Evolutionary conservation across 2,329 filamentous ascomycete species (phyloP), one percentile per base, ranked within the genome.

Genomic region (Plenodomus biglobosus): DNA sequence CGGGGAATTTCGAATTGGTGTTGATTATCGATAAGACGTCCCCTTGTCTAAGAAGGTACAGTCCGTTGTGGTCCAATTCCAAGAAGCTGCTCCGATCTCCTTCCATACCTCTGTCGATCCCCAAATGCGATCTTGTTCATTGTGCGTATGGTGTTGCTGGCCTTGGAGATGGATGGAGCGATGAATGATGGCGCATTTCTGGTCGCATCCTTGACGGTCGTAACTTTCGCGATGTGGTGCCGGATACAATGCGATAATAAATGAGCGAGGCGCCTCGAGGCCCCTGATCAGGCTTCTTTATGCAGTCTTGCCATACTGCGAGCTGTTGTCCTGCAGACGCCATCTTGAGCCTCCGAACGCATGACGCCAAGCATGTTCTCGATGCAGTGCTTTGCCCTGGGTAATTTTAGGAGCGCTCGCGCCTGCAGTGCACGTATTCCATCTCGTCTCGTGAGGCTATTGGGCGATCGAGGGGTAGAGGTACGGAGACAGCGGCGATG

Each of bases 391-490:
- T 11, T 11, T 32, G 22, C 27, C 27, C 27, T 11, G 8, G 15
- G 3, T 7, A 11, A 15, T 8, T 15, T 3, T 32, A 3, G 27
- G 13, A 32, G 13, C 24, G 15, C 34, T 19, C 8, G 17, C 35
- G 15, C 15, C 7, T 38, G 20, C 18, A 30, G 37, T 42, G 27
- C 34, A 44, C 8, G n/a, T 24, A 40, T 19, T 39, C 16, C 32
- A 15, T 34, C 24, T 17, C 10, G 20, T n/a, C 30, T 15, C 27
- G 27, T 3, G 27, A 11, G 11, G 15, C 27, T 32, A 32, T 11
- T 8, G 27, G 8, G 46, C 40, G 52, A 56, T 49, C 56, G 60
- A 61, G 60, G 60, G 60, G 58, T 42, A 56, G 50, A 44, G 44
- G 51, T 38, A 45, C 52, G 45, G 44, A 41, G 45, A 34, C 40